phyloP scores from a whole-genome alignment of 352 stramenopile genomes.

The Globisporangium emineosum region DNA sequence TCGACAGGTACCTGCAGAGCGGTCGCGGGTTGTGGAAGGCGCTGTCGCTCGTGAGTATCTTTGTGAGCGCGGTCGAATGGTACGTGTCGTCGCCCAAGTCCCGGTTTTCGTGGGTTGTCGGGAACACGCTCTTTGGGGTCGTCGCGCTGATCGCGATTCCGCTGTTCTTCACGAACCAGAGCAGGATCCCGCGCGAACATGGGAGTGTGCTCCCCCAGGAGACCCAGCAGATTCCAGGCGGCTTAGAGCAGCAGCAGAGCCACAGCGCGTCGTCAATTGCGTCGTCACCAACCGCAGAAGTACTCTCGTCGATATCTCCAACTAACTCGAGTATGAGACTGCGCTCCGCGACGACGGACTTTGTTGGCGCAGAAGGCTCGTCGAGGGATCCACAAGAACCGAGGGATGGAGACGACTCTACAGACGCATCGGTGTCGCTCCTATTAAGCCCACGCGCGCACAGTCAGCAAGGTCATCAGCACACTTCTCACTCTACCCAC shows the following conservation, averaged over 20 bases:
- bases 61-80: constrained; percentile 65
- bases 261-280: background rate
- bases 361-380: background rate
- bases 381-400: background rate
- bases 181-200: constrained; percentile 43
- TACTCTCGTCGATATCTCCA: background rate
- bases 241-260: background rate
- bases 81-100: constrained; percentile 55
- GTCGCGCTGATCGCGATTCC: constrained; percentile 61
- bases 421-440: background rate
- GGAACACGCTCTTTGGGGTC: constrained; percentile 78
- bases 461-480: background rate
- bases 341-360: constrained; percentile 11
- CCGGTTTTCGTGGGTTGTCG: constrained; percentile 66
- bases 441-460: background rate
- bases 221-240: background rate
- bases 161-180: constrained; percentile 67
- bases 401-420: background rate
- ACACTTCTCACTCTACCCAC: constrained; percentile 2
- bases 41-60: constrained; percentile 41
- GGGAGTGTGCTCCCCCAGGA: constrained; percentile 33
- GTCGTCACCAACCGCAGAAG: background rate
- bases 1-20: constrained; percentile 28
- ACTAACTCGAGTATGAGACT: background rate
- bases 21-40: constrained; percentile 43